Percentiles rank a stretch among this genome's conserved stretches.
Conservation (phyloP, 345 rosid genomes). For the Acer saccharum region DNA sequence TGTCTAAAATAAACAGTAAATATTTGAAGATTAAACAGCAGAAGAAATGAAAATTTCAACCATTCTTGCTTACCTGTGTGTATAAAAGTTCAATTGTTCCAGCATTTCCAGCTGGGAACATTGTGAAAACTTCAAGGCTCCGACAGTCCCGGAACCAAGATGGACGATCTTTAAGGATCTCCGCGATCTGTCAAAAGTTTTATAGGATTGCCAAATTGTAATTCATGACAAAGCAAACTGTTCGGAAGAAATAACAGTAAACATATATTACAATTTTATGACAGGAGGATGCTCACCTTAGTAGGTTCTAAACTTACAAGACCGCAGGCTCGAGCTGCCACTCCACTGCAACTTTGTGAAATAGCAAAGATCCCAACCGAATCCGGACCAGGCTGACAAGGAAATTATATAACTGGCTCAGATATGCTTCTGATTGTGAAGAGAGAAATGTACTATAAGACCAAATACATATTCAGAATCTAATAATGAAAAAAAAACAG, state of each 20-base stretch:
- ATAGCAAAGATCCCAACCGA: slow-evolving; percentile 99
- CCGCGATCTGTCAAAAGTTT: slow-evolving; percentile 67
- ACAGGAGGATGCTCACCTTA: slow-evolving; percentile 49
- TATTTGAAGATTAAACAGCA: slow-evolving; percentile 5
- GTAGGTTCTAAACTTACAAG: slow-evolving; percentile 97
- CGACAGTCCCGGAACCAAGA: slow-evolving; percentile 99
- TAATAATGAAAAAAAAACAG: background rate
- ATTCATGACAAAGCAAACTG: background rate
- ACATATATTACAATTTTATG: background rate
- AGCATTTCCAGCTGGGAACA: slow-evolving; percentile 95
- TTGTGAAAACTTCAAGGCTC: slow-evolving; percentile 94
- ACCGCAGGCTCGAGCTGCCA: slow-evolving; percentile 99
- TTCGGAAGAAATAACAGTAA: background rate
- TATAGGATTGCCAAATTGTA: background rate
- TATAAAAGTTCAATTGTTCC: slow-evolving; percentile 95
- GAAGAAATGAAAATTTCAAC: slow-evolving; percentile 5
- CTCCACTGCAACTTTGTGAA: slow-evolving; percentile 98
- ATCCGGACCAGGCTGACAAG: slow-evolving; percentile 99
- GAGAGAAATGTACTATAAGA: background rate
- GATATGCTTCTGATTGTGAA: background rate
- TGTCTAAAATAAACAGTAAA: background rate
- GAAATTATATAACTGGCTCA: slow-evolving; percentile 3
- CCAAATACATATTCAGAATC: slow-evolving; percentile 2
- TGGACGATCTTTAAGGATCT: slow-evolving; percentile 98
- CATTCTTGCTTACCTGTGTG: slow-evolving; percentile 60